These are phyloP conservation scores for Eragrostis curvula DNA, from an alignment of 176 grass and related monocot genomes.

Conservation along the genomic window DNA sequence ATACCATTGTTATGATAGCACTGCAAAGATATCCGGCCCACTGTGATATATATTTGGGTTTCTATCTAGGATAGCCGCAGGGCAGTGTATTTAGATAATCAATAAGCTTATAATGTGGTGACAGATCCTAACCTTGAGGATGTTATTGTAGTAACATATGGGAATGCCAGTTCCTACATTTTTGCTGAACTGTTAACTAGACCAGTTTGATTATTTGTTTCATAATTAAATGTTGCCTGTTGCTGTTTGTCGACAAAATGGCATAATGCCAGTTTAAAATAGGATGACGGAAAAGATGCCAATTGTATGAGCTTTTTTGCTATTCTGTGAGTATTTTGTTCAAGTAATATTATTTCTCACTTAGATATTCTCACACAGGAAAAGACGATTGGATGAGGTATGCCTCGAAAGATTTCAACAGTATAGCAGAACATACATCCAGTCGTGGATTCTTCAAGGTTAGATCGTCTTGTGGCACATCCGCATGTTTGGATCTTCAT, in stretches of 20 bases:
- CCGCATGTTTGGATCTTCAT: not conserved
- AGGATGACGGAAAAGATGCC: not conserved
- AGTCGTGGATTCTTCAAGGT: slow-evolving; percentile 98
- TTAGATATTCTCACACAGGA: slow-evolving; percentile 53
- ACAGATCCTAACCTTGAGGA: too few species aligned
- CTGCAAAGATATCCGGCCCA: not conserved
- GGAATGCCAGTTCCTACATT: not conserved
- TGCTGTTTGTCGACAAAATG: not conserved
- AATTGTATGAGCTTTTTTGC: not conserved
- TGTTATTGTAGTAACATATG: not conserved
- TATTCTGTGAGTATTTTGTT: slow-evolving; percentile 11
- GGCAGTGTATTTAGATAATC: not conserved
- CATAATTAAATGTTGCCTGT: not conserved
- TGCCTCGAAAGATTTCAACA: slow-evolving; percentile 92
- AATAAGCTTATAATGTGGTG: not conserved
- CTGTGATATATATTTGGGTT: not conserved
- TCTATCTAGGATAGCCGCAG: not conserved
- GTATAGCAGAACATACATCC: slow-evolving; percentile 88
- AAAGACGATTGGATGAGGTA: slow-evolving; percentile 79
- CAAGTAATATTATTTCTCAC: not conserved
- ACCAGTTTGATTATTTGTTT: not conserved
- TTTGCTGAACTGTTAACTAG: not conserved
- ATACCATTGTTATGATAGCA: not conserved
- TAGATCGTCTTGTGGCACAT: slow-evolving; percentile 20
- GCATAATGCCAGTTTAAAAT: not conserved